Conservation (phyloP, 768 basidiomycete genomes). For the Agrocybe praecox region DNA sequence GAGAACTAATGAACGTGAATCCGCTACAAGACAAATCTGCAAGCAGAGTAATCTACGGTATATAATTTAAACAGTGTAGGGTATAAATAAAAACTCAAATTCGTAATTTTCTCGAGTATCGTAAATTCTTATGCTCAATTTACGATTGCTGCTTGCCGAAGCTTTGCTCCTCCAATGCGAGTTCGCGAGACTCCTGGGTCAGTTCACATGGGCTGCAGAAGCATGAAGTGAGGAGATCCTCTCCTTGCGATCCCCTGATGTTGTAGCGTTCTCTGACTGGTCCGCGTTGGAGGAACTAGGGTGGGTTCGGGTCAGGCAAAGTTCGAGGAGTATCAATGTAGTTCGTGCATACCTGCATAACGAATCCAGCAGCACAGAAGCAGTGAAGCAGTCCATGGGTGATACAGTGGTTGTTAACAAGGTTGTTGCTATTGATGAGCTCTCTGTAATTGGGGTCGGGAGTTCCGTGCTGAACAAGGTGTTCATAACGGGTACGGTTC, state of each 20-base stretch:
- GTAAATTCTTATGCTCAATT: neutral
- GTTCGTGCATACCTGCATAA: constrained; percentile 31
- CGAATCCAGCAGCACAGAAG: constrained; percentile 33
- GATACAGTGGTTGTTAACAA: constrained; percentile 36
- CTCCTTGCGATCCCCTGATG: constrained; percentile 41
- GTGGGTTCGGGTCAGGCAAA: neutral
- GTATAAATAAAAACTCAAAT: no score
- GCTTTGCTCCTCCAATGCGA: constrained; percentile 30
- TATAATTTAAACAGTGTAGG: no score
- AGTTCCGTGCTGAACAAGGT: constrained; percentile 33
- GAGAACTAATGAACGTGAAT: no score
- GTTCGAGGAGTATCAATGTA: neutral
- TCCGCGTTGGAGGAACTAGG: constrained; percentile 34
- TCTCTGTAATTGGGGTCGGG: constrained; percentile 37
- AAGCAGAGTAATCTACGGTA: no score
- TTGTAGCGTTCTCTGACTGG: constrained; percentile 43
- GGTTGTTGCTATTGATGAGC: constrained; percentile 5
- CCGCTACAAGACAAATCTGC: no score
- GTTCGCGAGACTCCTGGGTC: constrained; percentile 48
- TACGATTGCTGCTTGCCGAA: constrained; percentile 12
- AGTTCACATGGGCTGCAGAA: constrained; percentile 53
- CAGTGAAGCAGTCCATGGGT: constrained; percentile 30
- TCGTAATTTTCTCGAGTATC: no score
- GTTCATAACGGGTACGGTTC: constrained; percentile 40
- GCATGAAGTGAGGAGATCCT: constrained; percentile 39